Conservation (phyloP, 129 eudicot species). For the Flaveria ramosissima region DNA sequence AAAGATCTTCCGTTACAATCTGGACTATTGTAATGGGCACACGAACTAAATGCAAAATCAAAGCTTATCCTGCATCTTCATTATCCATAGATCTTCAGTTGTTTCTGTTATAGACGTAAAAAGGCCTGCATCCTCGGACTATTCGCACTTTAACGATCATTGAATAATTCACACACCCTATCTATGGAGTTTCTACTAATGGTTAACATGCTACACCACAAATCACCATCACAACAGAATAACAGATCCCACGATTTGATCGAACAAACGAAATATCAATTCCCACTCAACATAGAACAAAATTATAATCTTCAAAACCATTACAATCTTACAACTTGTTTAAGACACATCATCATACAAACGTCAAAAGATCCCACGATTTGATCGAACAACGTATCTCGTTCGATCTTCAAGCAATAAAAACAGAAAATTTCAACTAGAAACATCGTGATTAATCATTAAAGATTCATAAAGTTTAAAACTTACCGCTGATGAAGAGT, state of each 20-base stretch:
- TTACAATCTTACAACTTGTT: neutral
- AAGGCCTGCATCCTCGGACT: neutral
- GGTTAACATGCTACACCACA: neutral
- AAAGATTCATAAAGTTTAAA: neutral
- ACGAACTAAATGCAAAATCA: neutral
- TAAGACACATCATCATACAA: neutral
- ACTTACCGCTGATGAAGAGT: conserved; percentile 88
- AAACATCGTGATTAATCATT: neutral
- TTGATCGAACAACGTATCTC: neutral
- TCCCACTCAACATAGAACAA: neutral
- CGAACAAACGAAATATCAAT: neutral
- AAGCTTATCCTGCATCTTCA: conserved; percentile 7
- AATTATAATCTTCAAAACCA: conserved; percentile 1
- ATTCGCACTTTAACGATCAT: neutral
- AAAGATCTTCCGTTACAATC: neutral
- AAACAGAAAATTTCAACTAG: neutral
- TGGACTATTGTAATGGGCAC: neutral
- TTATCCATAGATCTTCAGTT: neutral
- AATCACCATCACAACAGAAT: neutral
- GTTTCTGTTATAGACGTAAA: neutral
- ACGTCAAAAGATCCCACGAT: neutral
- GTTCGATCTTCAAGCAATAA: neutral
- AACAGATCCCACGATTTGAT: neutral
- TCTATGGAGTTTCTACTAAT: neutral
- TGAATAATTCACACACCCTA: neutral